Evolutionary conservation across 2,329 filamentous ascomycete genomes (phyloP).

Genomic region (Trichoderma atroviride): DNA sequence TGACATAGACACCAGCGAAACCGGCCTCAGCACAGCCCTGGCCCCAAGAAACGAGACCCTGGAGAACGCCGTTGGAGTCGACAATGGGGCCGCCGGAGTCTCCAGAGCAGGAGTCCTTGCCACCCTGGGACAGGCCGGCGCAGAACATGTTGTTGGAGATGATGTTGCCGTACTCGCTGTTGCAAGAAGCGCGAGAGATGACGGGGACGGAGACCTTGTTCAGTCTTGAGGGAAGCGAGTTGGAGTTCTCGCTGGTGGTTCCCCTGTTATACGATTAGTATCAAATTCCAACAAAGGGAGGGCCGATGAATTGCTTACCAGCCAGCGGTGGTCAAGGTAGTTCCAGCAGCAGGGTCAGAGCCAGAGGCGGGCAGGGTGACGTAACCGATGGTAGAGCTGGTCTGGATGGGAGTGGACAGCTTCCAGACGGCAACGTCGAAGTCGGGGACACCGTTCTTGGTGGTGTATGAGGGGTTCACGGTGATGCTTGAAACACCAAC

Average conservation of each 20-base stretch:
- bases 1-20: constrained; percentile 36
- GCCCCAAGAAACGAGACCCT: constrained; percentile 40
- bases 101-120: constrained; percentile 39
- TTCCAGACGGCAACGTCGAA: constrained; percentile 39
- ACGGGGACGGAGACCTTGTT: constrained; percentile 39
- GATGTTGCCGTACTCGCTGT: constrained; percentile 32
- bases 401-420: constrained; percentile 33
- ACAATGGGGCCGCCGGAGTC: constrained; percentile 40
- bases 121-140: constrained; percentile 35
- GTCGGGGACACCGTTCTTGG: constrained; percentile 25
- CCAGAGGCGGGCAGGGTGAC: constrained; percentile 32
- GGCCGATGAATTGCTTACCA: constrained; percentile 31
- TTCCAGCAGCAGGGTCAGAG: constrained; percentile 34
- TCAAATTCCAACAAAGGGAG: not conserved
- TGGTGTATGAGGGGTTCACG: constrained; percentile 34
- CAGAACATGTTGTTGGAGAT: constrained; percentile 40
- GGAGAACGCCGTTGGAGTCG: constrained; percentile 31
- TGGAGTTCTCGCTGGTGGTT: constrained; percentile 28
- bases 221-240: constrained; percentile 30
- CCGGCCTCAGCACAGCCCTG: constrained; percentile 35
- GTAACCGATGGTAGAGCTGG: constrained; percentile 34
- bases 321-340: constrained; percentile 34
- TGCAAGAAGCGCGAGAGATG: constrained; percentile 35
- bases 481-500: constrained; percentile 33
- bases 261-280: constrained; percentile 32